Conservation (phyloP, 805 yeast genomes). For the Candida corydali region DNA sequence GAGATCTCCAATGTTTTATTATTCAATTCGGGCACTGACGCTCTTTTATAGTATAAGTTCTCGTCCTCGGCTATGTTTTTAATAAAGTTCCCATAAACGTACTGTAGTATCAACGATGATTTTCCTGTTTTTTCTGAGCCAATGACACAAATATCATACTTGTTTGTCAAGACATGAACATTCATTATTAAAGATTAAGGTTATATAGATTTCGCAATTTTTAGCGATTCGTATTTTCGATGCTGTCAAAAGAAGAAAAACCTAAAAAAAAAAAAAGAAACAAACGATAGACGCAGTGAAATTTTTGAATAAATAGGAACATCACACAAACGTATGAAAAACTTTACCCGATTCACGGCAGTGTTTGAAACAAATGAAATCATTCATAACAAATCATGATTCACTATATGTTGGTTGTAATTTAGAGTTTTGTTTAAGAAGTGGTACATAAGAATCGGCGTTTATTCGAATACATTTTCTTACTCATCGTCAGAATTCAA, state of each 20-base stretch:
- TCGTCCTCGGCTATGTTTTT: constrained; percentile 17
- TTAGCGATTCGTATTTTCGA: neutral
- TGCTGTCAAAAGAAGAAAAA: neutral
- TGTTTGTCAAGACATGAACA: constrained; percentile 12
- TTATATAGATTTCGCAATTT: neutral
- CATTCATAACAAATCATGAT: too few species aligned
- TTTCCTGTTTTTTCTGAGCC: constrained; percentile 24
- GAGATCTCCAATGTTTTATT: constrained; percentile 22
- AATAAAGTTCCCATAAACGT: constrained; percentile 18
- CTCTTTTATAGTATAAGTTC: constrained; percentile 20
- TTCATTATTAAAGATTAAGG: constrained; percentile 4
- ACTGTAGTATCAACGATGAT: constrained; percentile 22
- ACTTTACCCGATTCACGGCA: too few species aligned
- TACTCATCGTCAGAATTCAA: constrained; percentile 61
- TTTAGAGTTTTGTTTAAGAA: too few species aligned
- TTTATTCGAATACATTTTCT: too few species aligned
- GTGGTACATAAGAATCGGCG: too few species aligned
- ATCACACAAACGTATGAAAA: too few species aligned
- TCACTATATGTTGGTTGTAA: too few species aligned
- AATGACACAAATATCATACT: constrained; percentile 25
- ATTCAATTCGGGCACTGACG: constrained; percentile 9
- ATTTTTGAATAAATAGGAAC: too few species aligned
- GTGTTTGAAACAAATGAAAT: too few species aligned
- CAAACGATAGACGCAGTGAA: too few species aligned
- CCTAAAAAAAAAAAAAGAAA: neutral